Evolutionary conservation across 352 stramenopile species (phyloP), one percentile per base, ranked within the genome.

Genomic region (Lagenidium sp.): DNA sequence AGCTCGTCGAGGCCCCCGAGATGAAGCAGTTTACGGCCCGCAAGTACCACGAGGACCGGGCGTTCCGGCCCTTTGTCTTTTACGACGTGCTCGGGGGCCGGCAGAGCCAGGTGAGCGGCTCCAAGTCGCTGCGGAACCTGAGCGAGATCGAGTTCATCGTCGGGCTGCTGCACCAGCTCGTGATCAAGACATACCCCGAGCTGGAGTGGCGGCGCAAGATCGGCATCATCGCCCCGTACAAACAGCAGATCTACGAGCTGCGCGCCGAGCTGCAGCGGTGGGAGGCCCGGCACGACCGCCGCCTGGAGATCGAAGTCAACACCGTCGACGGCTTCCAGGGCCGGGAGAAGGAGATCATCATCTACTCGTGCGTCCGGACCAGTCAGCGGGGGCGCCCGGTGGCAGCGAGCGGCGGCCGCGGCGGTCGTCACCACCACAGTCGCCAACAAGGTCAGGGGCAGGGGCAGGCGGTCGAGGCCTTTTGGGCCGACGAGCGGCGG

Each of bases 251-350:
- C 41, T 81, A 96, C 46, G 68, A 97, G 29, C 60, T 99, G 15
- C 68, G 87, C 15, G 69, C 63, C 16, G 58, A 93, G 18, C 59
- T 98, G 16, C 50, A 55, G 36, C 66, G 71, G 6, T 57, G 80
- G 11, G 69, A 85, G 47, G 34, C 55, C 18, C 72, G 85, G 30
- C 43, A 63, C 34, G 54, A 70, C 32, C 50, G 60, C 23, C 52
- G 26, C 2, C 42, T 86, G 21, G 71, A 65, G 4, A 59, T 97
- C 16, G 86, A 97, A 42, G 74, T 97, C 16, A 86, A 95, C 50
- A 98, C 90, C 7, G 96, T 99, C 22, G 97, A 99, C 65, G 96
- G 95, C 8, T 99, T 99, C 51, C 85, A 96, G 28, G 96, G 95
- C 39, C 92, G 96, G 10, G 96, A 99, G 63, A 96, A 97, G 48